Percentiles rank a stretch among this genome's conserved stretches.
Evolutionary conservation across 306 rosid genomes (phyloP).

Genomic region (Hippophae tibetana): DNA sequence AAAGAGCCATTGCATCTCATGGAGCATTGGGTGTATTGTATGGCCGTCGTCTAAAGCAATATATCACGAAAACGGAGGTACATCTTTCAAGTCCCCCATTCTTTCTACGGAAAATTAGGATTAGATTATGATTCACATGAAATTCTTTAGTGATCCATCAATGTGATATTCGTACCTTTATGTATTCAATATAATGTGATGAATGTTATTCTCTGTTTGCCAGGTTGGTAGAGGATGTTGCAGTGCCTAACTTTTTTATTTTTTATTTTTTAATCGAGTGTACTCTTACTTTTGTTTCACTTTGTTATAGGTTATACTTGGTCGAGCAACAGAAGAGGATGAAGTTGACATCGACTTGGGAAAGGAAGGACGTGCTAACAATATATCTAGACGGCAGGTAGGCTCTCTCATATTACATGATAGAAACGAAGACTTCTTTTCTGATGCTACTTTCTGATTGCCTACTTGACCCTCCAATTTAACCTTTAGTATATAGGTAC

Average conservation of each 20-base stretch:
- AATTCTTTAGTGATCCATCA: not conserved
- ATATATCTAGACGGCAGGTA: conserved; percentile 81
- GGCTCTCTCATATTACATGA: conserved; percentile 16
- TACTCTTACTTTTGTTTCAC: conserved; percentile 15
- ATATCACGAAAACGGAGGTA: conserved; percentile 64
- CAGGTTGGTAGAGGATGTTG: not conserved
- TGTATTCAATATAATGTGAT: not conserved
- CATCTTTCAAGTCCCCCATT: conserved; percentile 13
- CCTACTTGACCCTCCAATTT: conserved; percentile 8
- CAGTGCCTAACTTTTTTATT: not conserved
- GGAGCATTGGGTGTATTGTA: conserved; percentile 65
- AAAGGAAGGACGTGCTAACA: conserved; percentile 53
- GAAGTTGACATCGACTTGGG: conserved; percentile 76
- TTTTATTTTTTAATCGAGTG: not conserved
- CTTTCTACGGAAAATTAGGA: not conserved
- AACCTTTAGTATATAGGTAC: not conserved
- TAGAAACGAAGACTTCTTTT: conserved; percentile 6
- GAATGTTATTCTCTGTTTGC: conserved; percentile 12
- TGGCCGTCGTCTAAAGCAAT: conserved; percentile 52
- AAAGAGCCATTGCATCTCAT: conserved; percentile 49
- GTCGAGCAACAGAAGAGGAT: conserved; percentile 56
- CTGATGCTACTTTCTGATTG: conserved; percentile 6
- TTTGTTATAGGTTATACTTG: conserved; percentile 59
- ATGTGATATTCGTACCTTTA: not conserved
- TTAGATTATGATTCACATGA: not conserved